These are phyloP conservation scores for Cicer cuneatum DNA, from an alignment of 306 rosid genomes.

Conservation along the genomic window DNA sequence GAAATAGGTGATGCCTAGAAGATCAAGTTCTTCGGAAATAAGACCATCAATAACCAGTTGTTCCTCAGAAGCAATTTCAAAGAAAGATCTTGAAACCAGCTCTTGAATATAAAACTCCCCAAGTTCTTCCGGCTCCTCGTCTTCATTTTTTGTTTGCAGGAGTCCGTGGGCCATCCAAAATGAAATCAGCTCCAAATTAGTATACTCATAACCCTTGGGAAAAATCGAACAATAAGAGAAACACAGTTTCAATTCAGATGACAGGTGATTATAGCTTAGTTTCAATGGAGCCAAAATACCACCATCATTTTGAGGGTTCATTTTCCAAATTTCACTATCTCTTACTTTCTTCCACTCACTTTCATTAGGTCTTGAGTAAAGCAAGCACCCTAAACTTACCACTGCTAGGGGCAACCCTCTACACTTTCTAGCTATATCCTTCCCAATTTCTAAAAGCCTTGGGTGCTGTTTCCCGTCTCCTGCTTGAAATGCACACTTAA, in stretches of 20 bases:
- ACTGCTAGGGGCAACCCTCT: slow-evolving; percentile 43
- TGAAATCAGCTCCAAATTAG: slow-evolving; percentile 38
- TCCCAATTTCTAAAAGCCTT: slow-evolving; percentile 41
- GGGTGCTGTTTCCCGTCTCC: slow-evolving; percentile 27
- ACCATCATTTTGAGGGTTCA: slow-evolving; percentile 30
- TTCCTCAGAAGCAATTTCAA: slow-evolving; percentile 40
- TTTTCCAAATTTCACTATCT: slow-evolving; percentile 43
- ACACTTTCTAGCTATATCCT: slow-evolving; percentile 43
- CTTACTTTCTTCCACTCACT: slow-evolving; percentile 40
- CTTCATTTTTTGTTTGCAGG: slow-evolving; percentile 38
- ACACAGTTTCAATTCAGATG: slow-evolving; percentile 34
- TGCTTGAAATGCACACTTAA: slow-evolving; percentile 35
- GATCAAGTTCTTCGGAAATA: slow-evolving; percentile 43
- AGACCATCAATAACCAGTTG: slow-evolving; percentile 43
- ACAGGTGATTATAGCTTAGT: slow-evolving; percentile 38
- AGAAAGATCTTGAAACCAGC: slow-evolving; percentile 44
- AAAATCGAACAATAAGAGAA: slow-evolving; percentile 39
- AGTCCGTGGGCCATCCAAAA: slow-evolving; percentile 48
- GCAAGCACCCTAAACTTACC: slow-evolving; percentile 38
- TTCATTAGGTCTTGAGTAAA: slow-evolving; percentile 11
- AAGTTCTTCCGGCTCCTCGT: slow-evolving; percentile 39
- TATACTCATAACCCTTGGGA: slow-evolving; percentile 40
- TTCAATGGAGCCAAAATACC: slow-evolving; percentile 43
- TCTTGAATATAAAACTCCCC: slow-evolving; percentile 41
- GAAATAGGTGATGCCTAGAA: slow-evolving; percentile 31